Evolutionary conservation across 2,329 filamentous ascomycete species (phyloP).

Genomic region (Colletotrichum graminicola): DNA sequence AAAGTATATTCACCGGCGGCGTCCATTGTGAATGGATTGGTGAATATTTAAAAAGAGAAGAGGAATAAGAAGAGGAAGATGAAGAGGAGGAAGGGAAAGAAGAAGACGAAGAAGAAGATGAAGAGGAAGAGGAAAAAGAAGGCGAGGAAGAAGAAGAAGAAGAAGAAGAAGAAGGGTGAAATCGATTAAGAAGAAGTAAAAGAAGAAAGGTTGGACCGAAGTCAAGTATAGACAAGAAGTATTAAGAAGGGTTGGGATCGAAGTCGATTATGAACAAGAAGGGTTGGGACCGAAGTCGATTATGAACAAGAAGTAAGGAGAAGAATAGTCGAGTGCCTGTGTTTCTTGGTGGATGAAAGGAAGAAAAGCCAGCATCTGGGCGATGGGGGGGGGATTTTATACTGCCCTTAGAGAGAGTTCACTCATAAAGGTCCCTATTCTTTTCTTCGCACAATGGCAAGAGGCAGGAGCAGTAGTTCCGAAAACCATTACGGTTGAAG

Average conservation of each 20-base stretch:
- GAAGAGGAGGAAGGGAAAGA: neutral
- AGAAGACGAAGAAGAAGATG: neutral
- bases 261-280: neutral
- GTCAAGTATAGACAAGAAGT: neutral
- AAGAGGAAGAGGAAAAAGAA: neutral
- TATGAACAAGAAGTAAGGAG: neutral
- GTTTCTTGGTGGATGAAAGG: neutral
- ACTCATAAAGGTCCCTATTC: too few species aligned
- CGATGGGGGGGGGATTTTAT: neutral
- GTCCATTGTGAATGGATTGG: neutral
- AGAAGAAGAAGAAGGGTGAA: neutral
- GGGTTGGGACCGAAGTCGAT: neutral
- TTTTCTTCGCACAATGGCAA: neutral
- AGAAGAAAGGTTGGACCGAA: too few species aligned
- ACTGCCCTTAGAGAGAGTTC: neutral
- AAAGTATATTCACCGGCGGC: neutral
- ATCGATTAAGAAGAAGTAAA: neutral
- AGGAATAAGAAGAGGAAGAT: neutral
- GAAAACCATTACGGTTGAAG: neutral
- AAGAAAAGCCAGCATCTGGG: neutral
- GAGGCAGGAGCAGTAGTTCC: too few species aligned
- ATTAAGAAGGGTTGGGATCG: neutral
- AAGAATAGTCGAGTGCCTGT: neutral
- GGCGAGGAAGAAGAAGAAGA: neutral
- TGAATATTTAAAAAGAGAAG: neutral